Percentiles rank a stretch among this genome's conserved stretches.
Evolutionary conservation across 768 basidiomycete species (phyloP).

Genomic region (Leccinum barrowsii): DNA sequence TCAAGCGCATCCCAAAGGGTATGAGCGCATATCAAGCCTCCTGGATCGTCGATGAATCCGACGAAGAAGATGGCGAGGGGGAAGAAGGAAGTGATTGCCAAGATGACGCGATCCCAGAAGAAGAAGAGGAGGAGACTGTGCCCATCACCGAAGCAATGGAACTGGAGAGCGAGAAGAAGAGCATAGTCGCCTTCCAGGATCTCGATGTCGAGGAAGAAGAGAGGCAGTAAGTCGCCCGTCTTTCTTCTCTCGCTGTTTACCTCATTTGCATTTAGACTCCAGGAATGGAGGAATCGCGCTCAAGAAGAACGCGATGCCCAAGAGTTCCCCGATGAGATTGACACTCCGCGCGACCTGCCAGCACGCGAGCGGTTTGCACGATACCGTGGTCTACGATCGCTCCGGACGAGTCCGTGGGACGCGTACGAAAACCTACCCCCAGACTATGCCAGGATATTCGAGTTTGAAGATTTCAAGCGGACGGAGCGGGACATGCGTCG

Average conservation of each 20-base stretch:
- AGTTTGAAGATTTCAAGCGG: constrained; percentile 91
- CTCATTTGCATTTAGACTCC: constrained; percentile 44
- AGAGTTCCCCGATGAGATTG: constrained; percentile 94
- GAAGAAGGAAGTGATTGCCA: constrained; percentile 44
- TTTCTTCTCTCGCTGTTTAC: not conserved
- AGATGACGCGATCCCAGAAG: constrained; percentile 36
- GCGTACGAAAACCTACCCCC: constrained; percentile 92
- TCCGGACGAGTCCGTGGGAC: constrained; percentile 97
- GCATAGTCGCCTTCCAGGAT: constrained; percentile 64
- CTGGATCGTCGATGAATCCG: constrained; percentile 88
- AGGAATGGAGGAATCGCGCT: constrained; percentile 64
- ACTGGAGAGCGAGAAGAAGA: constrained; percentile 52
- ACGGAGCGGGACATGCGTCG: constrained; percentile 72
- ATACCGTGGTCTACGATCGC: constrained; percentile 86
- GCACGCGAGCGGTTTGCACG: constrained; percentile 85
- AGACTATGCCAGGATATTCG: constrained; percentile 94
- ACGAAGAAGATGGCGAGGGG: constrained; percentile 54
- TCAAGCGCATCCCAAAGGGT: constrained; percentile 88
- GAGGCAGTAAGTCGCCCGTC: constrained; percentile 58
- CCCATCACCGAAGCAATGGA: constrained; percentile 53
- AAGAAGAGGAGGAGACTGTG: constrained; percentile 46
- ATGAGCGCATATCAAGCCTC: constrained; percentile 97
- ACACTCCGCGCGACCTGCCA: constrained; percentile 83
- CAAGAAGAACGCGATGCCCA: constrained; percentile 78
- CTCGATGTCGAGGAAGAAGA: constrained; percentile 83